phyloP scores from a whole-genome alignment of 2,329 filamentous ascomycete species.

The Neofusicoccum laricinum region DNA sequence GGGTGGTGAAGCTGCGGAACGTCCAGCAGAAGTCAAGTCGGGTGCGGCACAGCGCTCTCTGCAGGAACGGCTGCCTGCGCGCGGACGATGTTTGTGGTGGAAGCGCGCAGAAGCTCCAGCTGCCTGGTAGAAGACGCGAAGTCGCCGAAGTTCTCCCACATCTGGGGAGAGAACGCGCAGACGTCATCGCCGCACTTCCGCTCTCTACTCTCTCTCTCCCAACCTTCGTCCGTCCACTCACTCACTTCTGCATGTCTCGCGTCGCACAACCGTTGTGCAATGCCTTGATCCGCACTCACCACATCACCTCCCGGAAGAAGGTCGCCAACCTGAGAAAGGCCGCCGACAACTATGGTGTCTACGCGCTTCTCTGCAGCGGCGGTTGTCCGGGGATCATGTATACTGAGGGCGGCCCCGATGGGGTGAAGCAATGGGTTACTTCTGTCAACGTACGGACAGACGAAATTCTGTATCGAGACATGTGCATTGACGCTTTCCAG shows the following conservation, averaged over 20 bases:
- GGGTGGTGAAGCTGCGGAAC: neutral
- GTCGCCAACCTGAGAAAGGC: slow-evolving; percentile 62
- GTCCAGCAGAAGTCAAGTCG: neutral
- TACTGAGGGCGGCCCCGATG: slow-evolving; percentile 59
- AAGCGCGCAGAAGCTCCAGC: slow-evolving; percentile 10
- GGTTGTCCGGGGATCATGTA: slow-evolving; percentile 77
- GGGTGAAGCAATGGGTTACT: slow-evolving; percentile 62
- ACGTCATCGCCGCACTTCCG: neutral
- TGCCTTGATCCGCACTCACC: slow-evolving; percentile 72
- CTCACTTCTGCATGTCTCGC: slow-evolving; percentile 15
- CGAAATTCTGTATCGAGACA: neutral
- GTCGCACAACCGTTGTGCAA: slow-evolving; percentile 38
- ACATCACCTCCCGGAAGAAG: slow-evolving; percentile 79
- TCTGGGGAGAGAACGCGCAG: neutral
- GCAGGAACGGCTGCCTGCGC: neutral
- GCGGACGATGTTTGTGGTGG: neutral
- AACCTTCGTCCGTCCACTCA: neutral
- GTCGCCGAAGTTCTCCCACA: neutral
- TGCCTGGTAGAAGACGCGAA: neutral
- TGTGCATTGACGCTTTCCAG: slow-evolving; percentile 20
- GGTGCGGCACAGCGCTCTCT: neutral
- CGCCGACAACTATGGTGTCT: slow-evolving; percentile 58
- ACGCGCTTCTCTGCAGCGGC: slow-evolving; percentile 64
- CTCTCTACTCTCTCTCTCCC: neutral
- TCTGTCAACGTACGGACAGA: slow-evolving; percentile 52